phyloP scores from a whole-genome alignment of 345 rosid species.

The Euclidium syriacum region DNA sequence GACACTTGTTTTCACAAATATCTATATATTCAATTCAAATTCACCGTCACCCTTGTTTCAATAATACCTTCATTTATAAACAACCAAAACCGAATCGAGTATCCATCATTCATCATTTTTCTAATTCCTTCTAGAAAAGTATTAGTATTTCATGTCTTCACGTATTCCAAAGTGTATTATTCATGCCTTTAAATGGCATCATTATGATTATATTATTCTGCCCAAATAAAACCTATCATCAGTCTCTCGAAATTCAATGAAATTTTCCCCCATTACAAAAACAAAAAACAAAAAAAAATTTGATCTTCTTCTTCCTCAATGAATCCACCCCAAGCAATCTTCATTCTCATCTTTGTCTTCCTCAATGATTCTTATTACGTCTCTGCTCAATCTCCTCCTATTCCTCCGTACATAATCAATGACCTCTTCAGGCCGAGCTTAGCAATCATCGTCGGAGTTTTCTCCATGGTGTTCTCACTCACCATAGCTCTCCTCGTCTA shows the following conservation, averaged over 20 bases:
- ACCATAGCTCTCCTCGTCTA: slow-evolving; percentile 61
- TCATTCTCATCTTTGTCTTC: slow-evolving; percentile 6
- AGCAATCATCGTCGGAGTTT: slow-evolving; percentile 66
- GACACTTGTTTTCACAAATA: background rate
- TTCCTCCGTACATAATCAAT: slow-evolving; percentile 14
- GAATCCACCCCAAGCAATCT: slow-evolving; percentile 5
- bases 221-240: background rate
- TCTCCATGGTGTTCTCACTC: slow-evolving; percentile 52
- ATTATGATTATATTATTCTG: slow-evolving; percentile 1
- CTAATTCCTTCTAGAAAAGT: too few species aligned
- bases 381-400: slow-evolving; percentile 24
- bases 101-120: too few species aligned
- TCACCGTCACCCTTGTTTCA: background rate
- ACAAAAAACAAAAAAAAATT: background rate
- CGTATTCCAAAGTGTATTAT: background rate
- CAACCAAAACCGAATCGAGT: too few species aligned
- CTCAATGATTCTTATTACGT: slow-evolving; percentile 6
- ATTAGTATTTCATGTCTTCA: background rate
- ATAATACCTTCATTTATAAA: background rate
- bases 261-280: background rate
- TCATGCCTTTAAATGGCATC: slow-evolving; percentile 19
- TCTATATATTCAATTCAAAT: background rate
- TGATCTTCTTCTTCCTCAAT: background rate
- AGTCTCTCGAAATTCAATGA: slow-evolving; percentile 7
- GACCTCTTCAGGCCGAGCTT: slow-evolving; percentile 63